Evolutionary conservation across 164 flowering plant genomes (phyloP).

Genomic region (Protea cynaroides): DNA sequence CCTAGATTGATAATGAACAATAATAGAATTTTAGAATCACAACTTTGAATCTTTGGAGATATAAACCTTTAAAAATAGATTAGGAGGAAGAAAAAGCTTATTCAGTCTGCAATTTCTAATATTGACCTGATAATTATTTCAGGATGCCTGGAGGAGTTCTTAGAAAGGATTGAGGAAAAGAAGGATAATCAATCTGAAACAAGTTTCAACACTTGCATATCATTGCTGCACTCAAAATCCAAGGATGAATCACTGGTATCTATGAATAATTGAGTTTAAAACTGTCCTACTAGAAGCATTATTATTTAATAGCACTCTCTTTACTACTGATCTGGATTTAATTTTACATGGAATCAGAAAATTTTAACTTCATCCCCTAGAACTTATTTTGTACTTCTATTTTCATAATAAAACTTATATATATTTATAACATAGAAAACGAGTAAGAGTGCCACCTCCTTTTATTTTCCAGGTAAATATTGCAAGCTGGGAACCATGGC

Average conservation of each 20-base stretch:
- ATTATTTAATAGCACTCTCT: not conserved
- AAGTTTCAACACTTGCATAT: slow-evolving; percentile 28
- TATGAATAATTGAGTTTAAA: not conserved
- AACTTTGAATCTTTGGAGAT: no score
- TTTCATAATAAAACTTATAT: not conserved
- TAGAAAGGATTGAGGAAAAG: slow-evolving; percentile 16
- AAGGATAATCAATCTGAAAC: slow-evolving; percentile 19
- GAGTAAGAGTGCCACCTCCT: not conserved
- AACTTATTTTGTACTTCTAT: not conserved
- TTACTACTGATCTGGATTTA: not conserved
- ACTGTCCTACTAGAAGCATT: not conserved
- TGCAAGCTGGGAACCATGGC: slow-evolving; percentile 95
- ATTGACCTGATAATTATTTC: not conserved
- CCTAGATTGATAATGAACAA: no score
- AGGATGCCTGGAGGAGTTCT: slow-evolving; percentile 25
- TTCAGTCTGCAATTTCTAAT: not conserved
- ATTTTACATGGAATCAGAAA: not conserved
- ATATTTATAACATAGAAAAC: not conserved
- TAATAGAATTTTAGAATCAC: no score
- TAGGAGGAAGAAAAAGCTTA: not conserved
- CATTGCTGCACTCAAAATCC: slow-evolving; percentile 56
- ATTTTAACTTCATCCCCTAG: not conserved
- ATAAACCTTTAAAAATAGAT: no score
- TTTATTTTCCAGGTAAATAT: slow-evolving; percentile 53
- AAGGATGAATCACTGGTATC: slow-evolving; percentile 68